A percentile compares a stretch with the other conserved stretches of the same genome.
Conservation (phyloP, 495 filamentous ascomycete genomes). For the Rostrohypoxylon terebratum region DNA sequence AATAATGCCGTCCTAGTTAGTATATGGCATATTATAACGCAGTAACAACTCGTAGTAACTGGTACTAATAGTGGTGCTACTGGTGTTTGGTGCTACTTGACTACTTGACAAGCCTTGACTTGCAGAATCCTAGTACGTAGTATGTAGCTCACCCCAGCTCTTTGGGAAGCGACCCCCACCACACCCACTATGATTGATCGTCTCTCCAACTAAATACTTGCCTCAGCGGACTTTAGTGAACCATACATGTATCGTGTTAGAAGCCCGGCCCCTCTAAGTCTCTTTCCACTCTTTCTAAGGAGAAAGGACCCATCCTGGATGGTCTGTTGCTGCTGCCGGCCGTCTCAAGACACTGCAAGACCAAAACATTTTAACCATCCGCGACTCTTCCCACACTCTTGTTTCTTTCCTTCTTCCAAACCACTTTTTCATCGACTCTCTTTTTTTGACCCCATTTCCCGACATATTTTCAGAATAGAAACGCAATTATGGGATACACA, state of each 20-base stretch:
- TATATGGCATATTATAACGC: background rate
- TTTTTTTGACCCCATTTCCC: conserved; percentile 39
- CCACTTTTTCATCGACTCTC: conserved; percentile 46
- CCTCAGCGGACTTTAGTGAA: conserved; percentile 15
- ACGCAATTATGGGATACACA: conserved; percentile 85
- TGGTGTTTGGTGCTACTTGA: background rate
- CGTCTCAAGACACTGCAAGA: background rate
- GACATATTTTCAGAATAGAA: conserved; percentile 36
- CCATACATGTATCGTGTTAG: conserved; percentile 38
- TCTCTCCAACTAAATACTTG: conserved; percentile 13
- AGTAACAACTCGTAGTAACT: background rate
- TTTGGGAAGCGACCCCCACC: conserved; percentile 24
- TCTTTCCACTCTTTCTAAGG: conserved; percentile 18
- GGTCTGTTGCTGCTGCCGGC: conserved; percentile 44
- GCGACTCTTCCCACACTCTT: conserved; percentile 47
- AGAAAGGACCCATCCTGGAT: conserved; percentile 20
- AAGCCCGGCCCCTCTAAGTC: conserved; percentile 6
- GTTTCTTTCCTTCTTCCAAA: conserved; percentile 39
- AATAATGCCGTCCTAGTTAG: conserved; percentile 37
- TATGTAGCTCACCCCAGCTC: conserved; percentile 3
- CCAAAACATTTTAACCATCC: conserved; percentile 37
- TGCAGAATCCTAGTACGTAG: background rate
- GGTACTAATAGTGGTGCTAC: conserved; percentile 5
- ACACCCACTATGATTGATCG: conserved; percentile 28
- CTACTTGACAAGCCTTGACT: conserved; percentile 1